Conservation (phyloP, 768 basidiomycete genomes). For the Collybia sp. region DNA sequence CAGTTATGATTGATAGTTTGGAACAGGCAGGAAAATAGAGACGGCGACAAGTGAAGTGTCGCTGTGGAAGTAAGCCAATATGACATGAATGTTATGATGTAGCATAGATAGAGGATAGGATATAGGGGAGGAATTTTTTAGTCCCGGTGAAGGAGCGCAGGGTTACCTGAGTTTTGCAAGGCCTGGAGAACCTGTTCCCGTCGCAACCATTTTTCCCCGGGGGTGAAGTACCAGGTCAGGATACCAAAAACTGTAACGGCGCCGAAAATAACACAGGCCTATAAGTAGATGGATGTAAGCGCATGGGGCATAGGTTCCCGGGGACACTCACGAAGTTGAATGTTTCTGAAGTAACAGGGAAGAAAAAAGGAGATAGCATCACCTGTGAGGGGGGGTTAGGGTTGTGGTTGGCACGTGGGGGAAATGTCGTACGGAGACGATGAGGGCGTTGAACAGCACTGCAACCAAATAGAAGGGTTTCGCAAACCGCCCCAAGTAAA, state of each 20-base stretch:
- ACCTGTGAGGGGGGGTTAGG: conserved; percentile 38
- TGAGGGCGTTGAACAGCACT: conserved; percentile 64
- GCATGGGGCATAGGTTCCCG: background rate
- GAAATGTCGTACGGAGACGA: conserved; percentile 58
- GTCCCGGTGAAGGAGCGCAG: background rate
- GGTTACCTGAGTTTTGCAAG: conserved; percentile 25
- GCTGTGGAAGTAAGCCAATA: too few species aligned
- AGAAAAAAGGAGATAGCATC: conserved; percentile 83
- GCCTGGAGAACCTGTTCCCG: conserved; percentile 54
- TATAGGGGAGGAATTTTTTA: background rate
- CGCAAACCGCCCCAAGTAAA: conserved; percentile 62
- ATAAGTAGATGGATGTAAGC: conserved; percentile 2
- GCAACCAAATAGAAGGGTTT: conserved; percentile 68
- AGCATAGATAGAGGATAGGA: too few species aligned
- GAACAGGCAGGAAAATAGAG: too few species aligned
- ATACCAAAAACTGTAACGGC: conserved; percentile 75
- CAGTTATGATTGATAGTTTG: too few species aligned
- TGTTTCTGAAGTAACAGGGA: conserved; percentile 68
- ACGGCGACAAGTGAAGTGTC: too few species aligned
- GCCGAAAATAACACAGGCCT: conserved; percentile 80
- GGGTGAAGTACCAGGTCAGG: conserved; percentile 73
- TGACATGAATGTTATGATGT: too few species aligned
- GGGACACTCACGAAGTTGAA: conserved; percentile 77
- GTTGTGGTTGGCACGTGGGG: conserved; percentile 1
- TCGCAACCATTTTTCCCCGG: conserved; percentile 77